phyloP scores from a whole-genome alignment of 2,329 filamentous ascomycete species.

The Alternaria tenuissima region DNA sequence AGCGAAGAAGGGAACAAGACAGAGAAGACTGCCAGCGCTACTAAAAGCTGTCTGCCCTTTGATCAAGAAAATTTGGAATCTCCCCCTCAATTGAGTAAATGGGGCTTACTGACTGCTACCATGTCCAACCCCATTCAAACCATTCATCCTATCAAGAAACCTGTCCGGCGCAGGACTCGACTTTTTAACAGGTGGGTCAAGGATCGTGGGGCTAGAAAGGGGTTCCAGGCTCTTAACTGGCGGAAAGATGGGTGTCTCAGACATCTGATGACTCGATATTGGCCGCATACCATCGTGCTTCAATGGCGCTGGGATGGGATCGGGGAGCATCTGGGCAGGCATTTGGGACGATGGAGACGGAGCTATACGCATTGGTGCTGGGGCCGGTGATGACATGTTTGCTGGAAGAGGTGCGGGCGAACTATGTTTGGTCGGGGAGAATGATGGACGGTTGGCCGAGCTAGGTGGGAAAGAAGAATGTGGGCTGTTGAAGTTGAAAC shows the following conservation, averaged over 20 bases:
- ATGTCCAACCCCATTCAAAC: background rate
- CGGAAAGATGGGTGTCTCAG: slow-evolving; percentile 61
- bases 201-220: slow-evolving; percentile 63
- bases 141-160: slow-evolving; percentile 3
- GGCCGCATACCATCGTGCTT: slow-evolving; percentile 55
- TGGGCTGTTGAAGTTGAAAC: slow-evolving; percentile 51
- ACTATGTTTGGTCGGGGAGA: slow-evolving; percentile 51
- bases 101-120: background rate
- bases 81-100: background rate
- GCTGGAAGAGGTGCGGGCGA: slow-evolving; percentile 47
- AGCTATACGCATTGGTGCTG: slow-evolving; percentile 36
- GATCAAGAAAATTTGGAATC: background rate
- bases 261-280: slow-evolving; percentile 43
- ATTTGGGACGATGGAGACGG: slow-evolving; percentile 40
- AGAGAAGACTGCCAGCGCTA: background rate
- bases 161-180: slow-evolving; percentile 21
- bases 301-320: slow-evolving; percentile 55
- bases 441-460: slow-evolving; percentile 42
- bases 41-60: background rate
- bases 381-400: slow-evolving; percentile 46
- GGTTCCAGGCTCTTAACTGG: slow-evolving; percentile 67
- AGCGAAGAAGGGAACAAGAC: background rate
- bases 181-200: slow-evolving; percentile 69
- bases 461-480: slow-evolving; percentile 58
- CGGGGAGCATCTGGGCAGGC: slow-evolving; percentile 46